Percentiles rank a stretch among this genome's conserved stretches.
phyloP scores from a whole-genome alignment of 208 protist genomes.

The Vickermania spadyakhi region DNA sequence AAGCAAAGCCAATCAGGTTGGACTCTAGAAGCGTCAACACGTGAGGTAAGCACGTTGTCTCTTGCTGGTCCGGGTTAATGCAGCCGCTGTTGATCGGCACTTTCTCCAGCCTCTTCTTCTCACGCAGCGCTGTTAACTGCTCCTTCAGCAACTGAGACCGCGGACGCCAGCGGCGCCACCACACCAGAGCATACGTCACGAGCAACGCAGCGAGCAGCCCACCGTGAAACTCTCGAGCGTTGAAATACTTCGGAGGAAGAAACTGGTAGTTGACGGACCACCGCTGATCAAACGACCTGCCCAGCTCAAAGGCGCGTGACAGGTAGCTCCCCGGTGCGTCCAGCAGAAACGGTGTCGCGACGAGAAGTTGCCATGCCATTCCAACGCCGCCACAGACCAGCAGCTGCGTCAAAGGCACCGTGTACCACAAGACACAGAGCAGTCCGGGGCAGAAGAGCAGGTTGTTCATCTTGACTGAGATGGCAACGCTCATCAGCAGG shows the following conservation, averaged over 20 bases:
- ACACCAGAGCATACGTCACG: constrained; percentile 43
- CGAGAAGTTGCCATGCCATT: constrained; percentile 45
- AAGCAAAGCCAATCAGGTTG: constrained; percentile 88
- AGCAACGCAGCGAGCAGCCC: constrained; percentile 37
- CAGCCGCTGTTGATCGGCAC: background rate
- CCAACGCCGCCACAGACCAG: constrained; percentile 40
- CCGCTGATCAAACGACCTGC: constrained; percentile 48
- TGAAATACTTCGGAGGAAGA: constrained; percentile 42
- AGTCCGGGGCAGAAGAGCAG: constrained; percentile 90
- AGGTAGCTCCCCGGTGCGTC: constrained; percentile 36
- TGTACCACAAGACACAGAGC: constrained; percentile 44
- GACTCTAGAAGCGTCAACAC: constrained; percentile 79
- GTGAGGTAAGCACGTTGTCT: constrained; percentile 4
- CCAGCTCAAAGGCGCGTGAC: constrained; percentile 49
- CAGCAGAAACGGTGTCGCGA: constrained; percentile 54
- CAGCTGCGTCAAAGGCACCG: constrained; percentile 44
- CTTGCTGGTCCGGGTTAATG: background rate
- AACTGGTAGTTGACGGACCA: constrained; percentile 82
- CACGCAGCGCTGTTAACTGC: constrained; percentile 1
- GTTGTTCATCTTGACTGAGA: constrained; percentile 96
- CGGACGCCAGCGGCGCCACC: constrained; percentile 34
- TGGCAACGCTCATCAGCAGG: constrained; percentile 66
- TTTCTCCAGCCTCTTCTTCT: constrained; percentile 6
- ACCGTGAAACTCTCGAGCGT: constrained; percentile 20
- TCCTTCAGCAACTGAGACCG: constrained; percentile 11